Percentiles rank a stretch among this genome's conserved stretches.
Evolutionary conservation across 805 yeast species (phyloP).

Genomic region (Monosporozyma aerobia): DNA sequence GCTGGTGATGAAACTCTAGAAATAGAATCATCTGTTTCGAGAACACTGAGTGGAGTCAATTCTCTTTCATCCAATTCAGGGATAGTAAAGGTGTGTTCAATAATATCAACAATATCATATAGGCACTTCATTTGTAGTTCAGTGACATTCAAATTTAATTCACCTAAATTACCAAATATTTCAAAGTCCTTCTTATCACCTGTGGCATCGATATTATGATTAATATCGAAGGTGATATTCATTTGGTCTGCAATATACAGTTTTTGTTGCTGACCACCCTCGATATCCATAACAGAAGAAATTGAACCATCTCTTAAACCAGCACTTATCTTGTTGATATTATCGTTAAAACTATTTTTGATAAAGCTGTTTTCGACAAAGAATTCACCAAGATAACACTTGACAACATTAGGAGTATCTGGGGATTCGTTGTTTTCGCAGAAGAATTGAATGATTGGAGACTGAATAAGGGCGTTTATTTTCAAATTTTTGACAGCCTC

Average conservation of each 20-base stretch:
- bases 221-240: constrained; percentile 52
- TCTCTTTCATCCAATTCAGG: constrained; percentile 30
- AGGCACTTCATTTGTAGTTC: constrained; percentile 62
- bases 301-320: constrained; percentile 68
- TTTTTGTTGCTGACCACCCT: constrained; percentile 37
- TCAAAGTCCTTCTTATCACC: constrained; percentile 39
- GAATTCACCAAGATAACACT: constrained; percentile 75
- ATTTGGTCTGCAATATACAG: constrained; percentile 59
- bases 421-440: constrained; percentile 36
- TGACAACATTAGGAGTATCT: constrained; percentile 48
- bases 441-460: constrained; percentile 83
- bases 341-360: constrained; percentile 16
- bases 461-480: constrained; percentile 60
- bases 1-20: constrained; percentile 15
- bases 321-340: constrained; percentile 49
- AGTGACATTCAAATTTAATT: constrained; percentile 47
- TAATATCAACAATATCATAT: constrained; percentile 42
- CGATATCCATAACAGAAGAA: constrained; percentile 50
- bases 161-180: constrained; percentile 47
- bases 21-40: background rate
- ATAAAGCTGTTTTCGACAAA: constrained; percentile 55
- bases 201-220: constrained; percentile 37
- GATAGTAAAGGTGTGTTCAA: constrained; percentile 45
- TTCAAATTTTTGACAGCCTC: constrained; percentile 46
- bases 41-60: constrained; percentile 1